Base-by-base conservation (phyloP, 2,329 filamentous ascomycete species). In the Exophiala sp. region DNA sequence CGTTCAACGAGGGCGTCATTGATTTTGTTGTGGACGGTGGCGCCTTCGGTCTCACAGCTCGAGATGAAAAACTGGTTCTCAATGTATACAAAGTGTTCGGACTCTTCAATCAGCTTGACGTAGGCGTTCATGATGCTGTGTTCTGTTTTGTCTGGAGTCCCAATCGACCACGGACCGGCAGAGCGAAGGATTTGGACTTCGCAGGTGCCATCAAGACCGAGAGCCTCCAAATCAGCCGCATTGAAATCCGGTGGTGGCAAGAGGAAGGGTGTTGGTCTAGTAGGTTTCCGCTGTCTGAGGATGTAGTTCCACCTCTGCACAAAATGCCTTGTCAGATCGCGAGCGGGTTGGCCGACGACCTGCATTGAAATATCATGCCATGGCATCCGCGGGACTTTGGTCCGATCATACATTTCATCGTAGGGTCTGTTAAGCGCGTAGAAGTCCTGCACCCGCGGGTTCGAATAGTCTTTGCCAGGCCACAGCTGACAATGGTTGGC, bases 311-410 rank as follows among this genome's bases (percentile, higher is more conserved):
- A 98, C 53, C 93, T 80, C 68, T 98, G 93, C 3, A 97, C 89
- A 64, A 98, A 98, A 68, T 97, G 93, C 18, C 93, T 82, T 1
- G 90, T 96, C 55, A 97, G 73, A 70, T 98, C 93, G 59, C 93
- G 81, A 10, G 93, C 91, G 2, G 93, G 93, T 66, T 97, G 93
- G 2, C 93, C 93, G 37, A 97, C 89, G 35, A 98, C 84, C 68
- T 97, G 93, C 93, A 98, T 97, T 2, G 85, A 82, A 55, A 98
- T 89, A 66, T 98, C 93, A 63, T 98, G 93, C 93, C 93, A 98
- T 1, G 93, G 91, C 93, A 97, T 98, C 55, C 93, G 78, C 1
- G 93, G 89, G 14, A 91, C 80, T 65, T 86, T 86, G 53, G 81
- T 85, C 48, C 93, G 84, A 68, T 97, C 88, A 63, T 97, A 98